Evolutionary conservation across 2,329 filamentous ascomycete species (phyloP).

Genomic region (Teratosphaeria destructans): DNA sequence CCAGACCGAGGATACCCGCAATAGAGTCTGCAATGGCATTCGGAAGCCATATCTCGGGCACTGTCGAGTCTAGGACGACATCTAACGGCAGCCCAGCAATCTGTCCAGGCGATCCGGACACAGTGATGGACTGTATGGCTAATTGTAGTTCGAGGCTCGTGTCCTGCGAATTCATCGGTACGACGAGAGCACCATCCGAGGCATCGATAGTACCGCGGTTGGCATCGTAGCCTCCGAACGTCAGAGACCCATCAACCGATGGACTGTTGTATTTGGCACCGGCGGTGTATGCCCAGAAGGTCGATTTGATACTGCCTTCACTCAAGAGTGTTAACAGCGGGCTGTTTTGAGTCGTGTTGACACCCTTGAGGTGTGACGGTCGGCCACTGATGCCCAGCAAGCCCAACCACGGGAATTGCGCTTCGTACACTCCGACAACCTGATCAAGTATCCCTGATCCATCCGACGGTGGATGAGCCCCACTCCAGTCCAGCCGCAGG

Average conservation of each 20-base stretch:
- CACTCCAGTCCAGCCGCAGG: neutral
- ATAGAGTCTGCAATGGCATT: conserved; percentile 28
- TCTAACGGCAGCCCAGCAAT: neutral
- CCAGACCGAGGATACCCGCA: conserved; percentile 29
- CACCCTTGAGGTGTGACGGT: neutral
- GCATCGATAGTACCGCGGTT: conserved; percentile 2
- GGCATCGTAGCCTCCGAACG: conserved; percentile 32
- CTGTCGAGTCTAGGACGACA: conserved; percentile 32
- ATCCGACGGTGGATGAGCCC: neutral
- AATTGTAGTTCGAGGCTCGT: conserved; percentile 2
- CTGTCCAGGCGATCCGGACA: neutral
- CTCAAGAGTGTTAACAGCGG: neutral
- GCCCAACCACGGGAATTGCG: neutral
- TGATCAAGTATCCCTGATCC: neutral
- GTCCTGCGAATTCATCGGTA: conserved; percentile 19
- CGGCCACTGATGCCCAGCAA: neutral
- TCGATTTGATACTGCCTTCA: neutral
- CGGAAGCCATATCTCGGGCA: conserved; percentile 33
- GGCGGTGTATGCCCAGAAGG: conserved; percentile 19
- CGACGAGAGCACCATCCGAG: conserved; percentile 13
- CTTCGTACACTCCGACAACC: neutral
- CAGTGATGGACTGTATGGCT: neutral
- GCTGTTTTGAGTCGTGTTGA: neutral
- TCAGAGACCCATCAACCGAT: neutral
- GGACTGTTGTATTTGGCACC: conserved; percentile 16